Evolutionary conservation across 306 rosid genomes (phyloP).

Genomic region (Acacia confusa): DNA sequence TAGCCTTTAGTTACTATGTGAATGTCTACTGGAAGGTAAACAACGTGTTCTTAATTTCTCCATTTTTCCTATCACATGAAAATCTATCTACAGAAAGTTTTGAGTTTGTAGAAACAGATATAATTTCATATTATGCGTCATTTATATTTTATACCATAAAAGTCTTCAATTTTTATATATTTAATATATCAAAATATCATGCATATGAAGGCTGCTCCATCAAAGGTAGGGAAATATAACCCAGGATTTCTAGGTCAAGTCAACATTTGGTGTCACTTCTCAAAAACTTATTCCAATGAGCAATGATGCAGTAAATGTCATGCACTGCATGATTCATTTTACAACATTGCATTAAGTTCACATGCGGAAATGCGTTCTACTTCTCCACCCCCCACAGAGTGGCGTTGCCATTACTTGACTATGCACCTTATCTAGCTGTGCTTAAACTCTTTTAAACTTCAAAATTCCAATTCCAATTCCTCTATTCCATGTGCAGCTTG

Average conservation of each 20-base stretch:
- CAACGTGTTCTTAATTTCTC: not conserved
- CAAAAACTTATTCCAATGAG: not conserved
- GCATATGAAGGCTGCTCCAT: not conserved
- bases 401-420: not conserved
- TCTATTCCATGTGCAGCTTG: not conserved
- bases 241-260: slow-evolving; percentile 2
- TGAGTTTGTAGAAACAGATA: not conserved
- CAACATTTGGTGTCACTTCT: not conserved
- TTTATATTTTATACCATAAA: not conserved
- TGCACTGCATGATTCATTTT: not conserved
- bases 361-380: not conserved
- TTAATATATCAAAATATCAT: not conserved
- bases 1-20: not conserved
- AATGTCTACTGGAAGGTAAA: not conserved
- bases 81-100: not conserved
- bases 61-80: not conserved
- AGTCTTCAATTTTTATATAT: not conserved
- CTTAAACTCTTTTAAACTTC: not conserved
- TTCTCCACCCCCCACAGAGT: not conserved
- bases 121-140: not conserved
- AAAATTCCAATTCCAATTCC: not conserved
- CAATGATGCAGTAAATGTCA: not conserved
- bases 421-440: not conserved
- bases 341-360: not conserved
- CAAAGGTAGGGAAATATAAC: not conserved